These are phyloP conservation scores for Fusarium robinianum DNA, from an alignment of 2,329 filamentous ascomycete species.

Conservation along the genomic window DNA sequence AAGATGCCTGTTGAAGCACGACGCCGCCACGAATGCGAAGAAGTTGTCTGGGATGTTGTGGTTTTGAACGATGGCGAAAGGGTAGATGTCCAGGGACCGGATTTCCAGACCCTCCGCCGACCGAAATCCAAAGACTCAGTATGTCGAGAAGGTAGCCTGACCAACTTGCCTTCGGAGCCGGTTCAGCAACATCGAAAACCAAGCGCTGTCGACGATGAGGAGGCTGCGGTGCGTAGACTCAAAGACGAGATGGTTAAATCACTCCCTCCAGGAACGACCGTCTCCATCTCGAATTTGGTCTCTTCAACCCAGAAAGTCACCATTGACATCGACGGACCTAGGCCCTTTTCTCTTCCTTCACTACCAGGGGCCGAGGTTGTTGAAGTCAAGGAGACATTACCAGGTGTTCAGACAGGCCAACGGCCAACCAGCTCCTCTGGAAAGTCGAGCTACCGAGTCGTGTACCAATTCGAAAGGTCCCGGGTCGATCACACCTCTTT, in stretches of 20 bases:
- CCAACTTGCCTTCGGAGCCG: conserved; percentile 1
- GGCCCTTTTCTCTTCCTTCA: conserved; percentile 55
- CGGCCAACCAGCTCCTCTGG: conserved; percentile 30
- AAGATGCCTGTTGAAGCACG: conserved; percentile 56
- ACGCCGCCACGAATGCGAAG: conserved; percentile 53
- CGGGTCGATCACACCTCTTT: conserved; percentile 51
- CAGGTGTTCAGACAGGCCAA: conserved; percentile 19
- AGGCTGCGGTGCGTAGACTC: conserved; percentile 50
- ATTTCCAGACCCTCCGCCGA: conserved; percentile 2
- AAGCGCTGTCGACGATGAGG: conserved; percentile 40
- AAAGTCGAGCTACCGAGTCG: conserved; percentile 55
- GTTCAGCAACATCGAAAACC: background rate
- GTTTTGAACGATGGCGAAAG: conserved; percentile 62
- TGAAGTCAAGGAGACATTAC: conserved; percentile 50
- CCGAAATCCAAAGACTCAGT: conserved; percentile 1
- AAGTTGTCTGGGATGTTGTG: conserved; percentile 69
- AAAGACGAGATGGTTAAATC: conserved; percentile 60
- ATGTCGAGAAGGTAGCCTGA: conserved; percentile 3
- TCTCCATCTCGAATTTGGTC: conserved; percentile 63
- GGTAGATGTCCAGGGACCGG: conserved; percentile 53
- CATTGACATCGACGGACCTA: conserved; percentile 62
- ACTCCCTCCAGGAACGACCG: conserved; percentile 58
- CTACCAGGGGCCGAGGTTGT: conserved; percentile 64
- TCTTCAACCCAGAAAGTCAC: conserved; percentile 67
- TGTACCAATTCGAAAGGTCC: conserved; percentile 62